Base-by-base conservation (phyloP, 2,329 filamentous ascomycete species). In the Lachnellula suecica region DNA sequence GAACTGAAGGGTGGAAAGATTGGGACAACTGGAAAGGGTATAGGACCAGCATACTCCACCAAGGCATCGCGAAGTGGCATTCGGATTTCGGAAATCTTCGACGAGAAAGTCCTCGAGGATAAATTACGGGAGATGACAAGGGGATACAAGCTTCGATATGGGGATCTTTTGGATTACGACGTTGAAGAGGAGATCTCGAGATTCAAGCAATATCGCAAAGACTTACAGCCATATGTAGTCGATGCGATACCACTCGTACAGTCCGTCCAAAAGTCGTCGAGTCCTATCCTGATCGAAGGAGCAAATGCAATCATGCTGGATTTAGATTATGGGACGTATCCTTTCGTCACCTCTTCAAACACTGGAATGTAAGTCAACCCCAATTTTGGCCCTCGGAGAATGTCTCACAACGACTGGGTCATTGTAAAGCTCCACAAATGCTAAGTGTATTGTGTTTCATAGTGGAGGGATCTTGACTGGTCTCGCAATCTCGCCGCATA, bases 111-210 rank as follows among this genome's bases (percentile, higher is more conserved):
- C 7, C 90, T 91, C 60, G 87, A 89, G 71, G 65, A 70, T 37
- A 88, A 87, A 69, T 71, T 91, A 40, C 77, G 84, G 37, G 71
- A 74, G 22, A 71, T 91, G 44, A 85, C 79, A 8, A 61, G 70
- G 5, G 83, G 81, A n/a, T 88, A 80, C 71, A 78, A 83, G 73
- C 84, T 86, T 72, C 76, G 85, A 47, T 91, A 83, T 62, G 87
- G 87, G 7, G 81, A 87, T 59, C 70, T 88, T 23, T 70, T 87
- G 49, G 67, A 82, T 58, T 82, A 83, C 66, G 83, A 91, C 56
- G 77, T 85, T 6, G 85, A 91, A 60, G 83, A 84, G 29, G 88
- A 91, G 72, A 79, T 91, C 58, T 68, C 67, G 17, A 73, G 75
- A 37, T 89, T 85, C 71, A 76, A 81, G 19, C 49, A 74, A 31